Base-by-base conservation (phyloP, 2,329 filamentous ascomycete genomes). In the Alternaria brassicae region DNA sequence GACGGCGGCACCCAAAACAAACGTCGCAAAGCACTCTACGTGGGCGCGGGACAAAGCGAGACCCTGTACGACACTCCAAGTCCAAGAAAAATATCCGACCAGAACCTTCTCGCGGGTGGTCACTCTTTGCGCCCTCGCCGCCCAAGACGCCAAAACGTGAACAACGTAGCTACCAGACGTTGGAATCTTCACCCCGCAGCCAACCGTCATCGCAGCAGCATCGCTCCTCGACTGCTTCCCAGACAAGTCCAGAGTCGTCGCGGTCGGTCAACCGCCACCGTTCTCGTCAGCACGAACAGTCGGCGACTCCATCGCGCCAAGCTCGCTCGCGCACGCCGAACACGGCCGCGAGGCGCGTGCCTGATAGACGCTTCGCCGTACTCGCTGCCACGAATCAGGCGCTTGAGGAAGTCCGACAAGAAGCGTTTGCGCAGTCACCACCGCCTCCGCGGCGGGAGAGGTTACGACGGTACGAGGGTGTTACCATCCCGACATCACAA, bases 301-400 rank as follows among this genome's bases (percentile, higher is more conserved):
- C 67, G 56, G 49, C 67, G 19, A 53, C 66, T 10, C 54, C 66
- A 6, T 47, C 63, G 3, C 74, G 71, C 63, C 67, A 64, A 59
- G 62, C 71, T 15, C 73, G 68, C 15, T 73, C 72, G 30, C 66
- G 70, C 3, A 74, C 73, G 19, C 73, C 75, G 10, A 78, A 78
- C 60, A 75, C 70, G 12, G 55, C 71, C 36, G 74, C 67, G 17
- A 72, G 68, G 27, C 74, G 75, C 41, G 63, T 70, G 8, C 75
- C 75, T n/a, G 75, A 78, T 40, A 61, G 74, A 9, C 72, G 75
- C n/a, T 78, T 78, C 41, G 75, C 75, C 27, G 75, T 78, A 1
- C 70, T 76, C 15, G 75, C 75, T 40, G 75, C 75, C 6, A 78
- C 75, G 4, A 77, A 77, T 40, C 70, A 72, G 37, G 75, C 75